Evolutionary conservation across 2,329 filamentous ascomycete genomes (phyloP).

Genomic region (Phyllosticta capitalensis): DNA sequence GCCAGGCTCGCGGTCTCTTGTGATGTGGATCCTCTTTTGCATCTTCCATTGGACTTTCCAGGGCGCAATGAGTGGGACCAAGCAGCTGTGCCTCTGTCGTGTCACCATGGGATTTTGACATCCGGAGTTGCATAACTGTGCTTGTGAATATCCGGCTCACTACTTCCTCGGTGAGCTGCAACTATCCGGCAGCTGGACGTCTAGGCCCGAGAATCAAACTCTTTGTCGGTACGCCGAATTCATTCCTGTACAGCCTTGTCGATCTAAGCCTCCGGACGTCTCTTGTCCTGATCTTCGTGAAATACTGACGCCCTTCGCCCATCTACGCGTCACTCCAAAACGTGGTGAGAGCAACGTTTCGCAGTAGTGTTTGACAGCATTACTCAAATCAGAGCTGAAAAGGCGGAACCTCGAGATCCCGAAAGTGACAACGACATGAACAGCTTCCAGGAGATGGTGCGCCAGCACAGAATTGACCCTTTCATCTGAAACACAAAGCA

Average conservation of each 20-base stretch:
- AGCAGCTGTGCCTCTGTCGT: neutral
- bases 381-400: neutral
- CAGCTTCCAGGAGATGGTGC: neutral
- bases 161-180: neutral
- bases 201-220: neutral
- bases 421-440: neutral
- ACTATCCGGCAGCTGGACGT: neutral
- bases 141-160: neutral
- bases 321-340: neutral
- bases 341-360: neutral
- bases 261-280: neutral
- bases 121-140: neutral
- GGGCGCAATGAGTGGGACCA: too few relatives aligned
- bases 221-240: neutral
- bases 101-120: neutral
- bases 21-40: neutral
- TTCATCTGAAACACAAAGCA: neutral
- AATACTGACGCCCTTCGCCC: neutral
- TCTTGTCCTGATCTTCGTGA: neutral
- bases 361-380: neutral
- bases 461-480: neutral
- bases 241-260: neutral
- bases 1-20: conserved; percentile 1
- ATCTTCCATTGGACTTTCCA: neutral
- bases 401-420: neutral